Evolutionary conservation across 2,329 filamentous ascomycete genomes (phyloP), one percentile per base, ranked within the genome.

Genomic region (Claviceps digitariae): DNA sequence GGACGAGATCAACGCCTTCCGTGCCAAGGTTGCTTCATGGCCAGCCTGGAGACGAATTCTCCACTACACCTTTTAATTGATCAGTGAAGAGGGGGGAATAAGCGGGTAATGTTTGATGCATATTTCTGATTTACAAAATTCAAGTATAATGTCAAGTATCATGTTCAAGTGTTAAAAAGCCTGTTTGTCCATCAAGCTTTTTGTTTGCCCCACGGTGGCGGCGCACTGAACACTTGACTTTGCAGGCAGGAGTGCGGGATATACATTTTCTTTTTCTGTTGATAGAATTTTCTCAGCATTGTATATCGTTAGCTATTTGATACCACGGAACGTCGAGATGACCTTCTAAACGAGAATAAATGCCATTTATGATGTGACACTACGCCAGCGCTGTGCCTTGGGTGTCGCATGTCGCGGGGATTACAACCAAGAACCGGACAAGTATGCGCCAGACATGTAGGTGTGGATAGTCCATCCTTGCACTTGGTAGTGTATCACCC

Each of bases 1-100:
- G 79, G 80, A 83, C 12, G 69, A 70, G 43, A 82, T 84, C 67
- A 76, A 83, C 63, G 74, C 69, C 40, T 71, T 76, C 60, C 72
- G 74, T 31, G 74, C 70, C 40, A 64, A 72, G 64, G 64, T 79
- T 21, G 75, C 74, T 17, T 61, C 67, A 3, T 75, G 71, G 72
- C 79, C 79, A 1, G 64, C 67, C 13, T 83, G 77, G 78, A 69
- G 67, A 62, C 67, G 70, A 3, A 48, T 64, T 23, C 48, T 69
- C 2, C 54, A 72, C 62, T 65, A 62, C 52, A 40, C 73, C 52
- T 70, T 74, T 51, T 72, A 69, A 60, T 20, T 31, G 20, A 10
- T 13, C 10, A 10, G 31, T 12, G 31, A 10, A 34, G 1, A 34
- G 31, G 10, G 31, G 9, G 7, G 27, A 7, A 29, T 34, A 12